These are phyloP conservation scores for Thermoascus crustaceus DNA, from an alignment of 2,329 filamentous ascomycete species.

Conservation along the genomic window DNA sequence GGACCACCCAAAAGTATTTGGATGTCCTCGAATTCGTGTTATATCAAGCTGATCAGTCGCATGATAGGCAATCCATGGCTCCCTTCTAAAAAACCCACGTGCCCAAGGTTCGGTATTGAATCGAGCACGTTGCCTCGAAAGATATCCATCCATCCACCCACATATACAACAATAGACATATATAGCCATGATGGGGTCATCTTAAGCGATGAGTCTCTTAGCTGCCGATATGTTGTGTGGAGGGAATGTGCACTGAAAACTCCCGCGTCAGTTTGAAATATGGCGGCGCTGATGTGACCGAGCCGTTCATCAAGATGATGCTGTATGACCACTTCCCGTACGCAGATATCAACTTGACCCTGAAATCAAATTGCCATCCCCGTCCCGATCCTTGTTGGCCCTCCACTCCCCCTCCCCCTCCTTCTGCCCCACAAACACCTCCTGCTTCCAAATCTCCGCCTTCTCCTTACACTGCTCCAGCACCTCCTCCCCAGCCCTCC, in stretches of 20 bases:
- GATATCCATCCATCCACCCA: no score
- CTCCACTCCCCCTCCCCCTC: conserved; percentile 71
- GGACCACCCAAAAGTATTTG: no score
- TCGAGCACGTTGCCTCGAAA: no score
- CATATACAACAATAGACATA: no score
- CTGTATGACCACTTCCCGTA: conserved; percentile 94
- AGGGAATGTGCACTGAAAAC: conserved; percentile 89
- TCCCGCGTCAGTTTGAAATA: conserved; percentile 93
- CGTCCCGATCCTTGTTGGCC: conserved; percentile 69
- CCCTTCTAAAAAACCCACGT: no score
- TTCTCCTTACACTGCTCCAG: conserved; percentile 76
- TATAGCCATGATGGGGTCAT: no score
- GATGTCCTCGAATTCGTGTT: no score
- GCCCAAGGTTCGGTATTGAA: no score
- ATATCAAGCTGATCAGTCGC: no score
- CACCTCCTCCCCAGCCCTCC: conserved; percentile 81
- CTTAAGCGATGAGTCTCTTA: no score
- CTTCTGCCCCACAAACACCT: conserved; percentile 67
- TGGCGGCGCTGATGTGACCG: conserved; percentile 85
- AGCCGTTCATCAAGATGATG: conserved; percentile 97
- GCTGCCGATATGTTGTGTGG: conserved; percentile 92
- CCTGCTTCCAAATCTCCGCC: conserved; percentile 93
- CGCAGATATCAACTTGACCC: conserved; percentile 84
- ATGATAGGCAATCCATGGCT: no score
- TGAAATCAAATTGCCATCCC: conserved; percentile 33